These are phyloP conservation scores for Colletotrichum horii DNA, from an alignment of 2,329 filamentous ascomycete species.

Conservation along the genomic window DNA sequence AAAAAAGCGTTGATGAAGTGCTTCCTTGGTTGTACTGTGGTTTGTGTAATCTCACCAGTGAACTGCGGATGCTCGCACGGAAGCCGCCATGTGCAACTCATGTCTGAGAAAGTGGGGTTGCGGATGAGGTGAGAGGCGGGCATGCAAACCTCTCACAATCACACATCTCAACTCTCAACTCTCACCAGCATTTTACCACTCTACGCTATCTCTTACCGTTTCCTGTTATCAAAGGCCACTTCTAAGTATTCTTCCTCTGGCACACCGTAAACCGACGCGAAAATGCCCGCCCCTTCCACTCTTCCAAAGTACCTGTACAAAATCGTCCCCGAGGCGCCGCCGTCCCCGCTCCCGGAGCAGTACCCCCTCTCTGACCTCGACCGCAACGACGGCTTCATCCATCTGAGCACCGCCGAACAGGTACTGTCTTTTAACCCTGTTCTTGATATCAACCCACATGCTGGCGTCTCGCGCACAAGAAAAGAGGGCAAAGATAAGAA, in stretches of 20 bases:
- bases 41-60: neutral
- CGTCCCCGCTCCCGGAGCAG: constrained; percentile 55
- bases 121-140: neutral
- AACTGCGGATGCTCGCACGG: neutral
- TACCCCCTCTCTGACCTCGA: constrained; percentile 67
- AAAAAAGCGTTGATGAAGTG: neutral
- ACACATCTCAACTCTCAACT: neutral
- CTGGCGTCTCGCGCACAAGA: neutral
- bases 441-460: neutral
- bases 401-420: constrained; percentile 63
- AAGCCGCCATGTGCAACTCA: neutral
- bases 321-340: constrained; percentile 59
- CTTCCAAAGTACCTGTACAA: constrained; percentile 61
- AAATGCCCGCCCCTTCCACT: constrained; percentile 27
- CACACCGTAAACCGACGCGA: neutral
- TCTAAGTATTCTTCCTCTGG: neutral
- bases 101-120: neutral
- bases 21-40: neutral
- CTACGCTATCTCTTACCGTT: neutral
- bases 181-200: neutral
- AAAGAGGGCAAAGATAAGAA: neutral
- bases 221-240: neutral
- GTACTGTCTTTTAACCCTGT: constrained; percentile 29
- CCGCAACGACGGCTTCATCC: constrained; percentile 64
- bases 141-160: neutral